Evolutionary conservation across 352 stramenopile genomes (phyloP), one percentile per base, ranked within the genome.

Genomic region (Thalassiosira hispida): DNA sequence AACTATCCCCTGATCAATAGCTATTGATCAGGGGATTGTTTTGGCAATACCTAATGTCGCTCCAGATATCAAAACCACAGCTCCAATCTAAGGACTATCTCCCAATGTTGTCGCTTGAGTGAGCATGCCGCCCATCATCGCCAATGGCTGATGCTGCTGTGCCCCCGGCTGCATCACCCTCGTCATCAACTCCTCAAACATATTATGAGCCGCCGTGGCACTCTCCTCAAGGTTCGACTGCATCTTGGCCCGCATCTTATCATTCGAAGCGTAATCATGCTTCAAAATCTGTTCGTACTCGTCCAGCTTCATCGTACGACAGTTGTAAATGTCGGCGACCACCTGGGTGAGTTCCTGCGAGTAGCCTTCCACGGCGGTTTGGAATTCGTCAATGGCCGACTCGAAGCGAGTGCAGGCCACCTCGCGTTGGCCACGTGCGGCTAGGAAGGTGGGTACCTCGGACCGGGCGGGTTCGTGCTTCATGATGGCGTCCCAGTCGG

Each of bases 231-330:
- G 53, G 29, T 66, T 63, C 2, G 65, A 47, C 22, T 71, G 47
- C 75, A 83, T 83, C 55, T 65, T 67, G 22, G 44, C 49, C n/a
- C 75, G 53, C 51, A 66, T 57, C 33, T 83, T 63, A 40, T 83
- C 60, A 71, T 79, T 83, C 44, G 35, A 25, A 18, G 51, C 25
- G 60, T 64, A 79, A 16, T 79, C 70, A 4, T 71, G 67, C 38
- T 83, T 79, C 55, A 79, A 38, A 7, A 67, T 70, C 44, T 65
- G 38, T 40, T 82, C 74, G 20, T 78, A 73, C 18, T 78, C 75
- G 29, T 75, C 51, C 3, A 83, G 44, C 47, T 69, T 83, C 14
- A 44, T 25, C 18, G 60, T 69, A 14, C 70, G 31, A 14, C 46
- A 38, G 14, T 83, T 74, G 25, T 75, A 78, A 51, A 83, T 69